A percentile compares a stretch with the other conserved stretches of the same genome.
Evolutionary conservation across 352 stramenopile genomes (phyloP).

Genomic region (Phytopythium boreale): DNA sequence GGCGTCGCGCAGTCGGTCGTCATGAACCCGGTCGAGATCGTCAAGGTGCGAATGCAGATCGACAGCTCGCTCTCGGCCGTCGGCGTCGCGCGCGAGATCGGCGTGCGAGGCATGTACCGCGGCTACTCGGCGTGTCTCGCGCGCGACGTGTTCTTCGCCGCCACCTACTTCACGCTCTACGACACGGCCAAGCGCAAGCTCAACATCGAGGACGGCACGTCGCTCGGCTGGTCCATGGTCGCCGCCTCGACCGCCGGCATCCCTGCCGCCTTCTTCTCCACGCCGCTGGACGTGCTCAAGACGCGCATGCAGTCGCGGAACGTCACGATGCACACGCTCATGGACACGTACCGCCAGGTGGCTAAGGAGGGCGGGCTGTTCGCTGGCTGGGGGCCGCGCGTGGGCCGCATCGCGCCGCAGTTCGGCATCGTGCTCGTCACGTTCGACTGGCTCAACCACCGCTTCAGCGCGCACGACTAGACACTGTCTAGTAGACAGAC

Average conservation of each 20-base stretch:
- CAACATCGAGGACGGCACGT: slow-evolving; percentile 59
- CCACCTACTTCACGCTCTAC: slow-evolving; percentile 81
- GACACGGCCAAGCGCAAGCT: slow-evolving; percentile 65
- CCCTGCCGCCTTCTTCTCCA: slow-evolving; percentile 72
- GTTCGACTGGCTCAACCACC: slow-evolving; percentile 78
- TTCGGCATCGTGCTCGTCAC: slow-evolving; percentile 81
- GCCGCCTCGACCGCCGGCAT: slow-evolving; percentile 68
- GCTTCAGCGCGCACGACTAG: slow-evolving; percentile 29
- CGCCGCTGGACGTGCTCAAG: slow-evolving; percentile 74
- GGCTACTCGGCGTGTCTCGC: slow-evolving; percentile 70
- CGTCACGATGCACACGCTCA: slow-evolving; percentile 36
- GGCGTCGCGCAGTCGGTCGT: slow-evolving; percentile 73
- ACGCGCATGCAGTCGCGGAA: slow-evolving; percentile 76
- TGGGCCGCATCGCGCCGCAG: slow-evolving; percentile 73
- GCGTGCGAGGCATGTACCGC: slow-evolving; percentile 60
- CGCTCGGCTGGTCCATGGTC: slow-evolving; percentile 68
- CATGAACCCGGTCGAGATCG: slow-evolving; percentile 83
- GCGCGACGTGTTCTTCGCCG: slow-evolving; percentile 74
- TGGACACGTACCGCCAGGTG: slow-evolving; percentile 52
- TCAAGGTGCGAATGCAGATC: slow-evolving; percentile 84
- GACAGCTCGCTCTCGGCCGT: slow-evolving; percentile 59
- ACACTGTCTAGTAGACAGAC: not conserved
- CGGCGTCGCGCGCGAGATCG: slow-evolving; percentile 59
- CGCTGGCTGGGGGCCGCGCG: slow-evolving; percentile 62
- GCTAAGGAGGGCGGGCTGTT: slow-evolving; percentile 64